Base-by-base conservation (phyloP, 768 basidiomycete species). In the Lyophyllum shimeji region DNA sequence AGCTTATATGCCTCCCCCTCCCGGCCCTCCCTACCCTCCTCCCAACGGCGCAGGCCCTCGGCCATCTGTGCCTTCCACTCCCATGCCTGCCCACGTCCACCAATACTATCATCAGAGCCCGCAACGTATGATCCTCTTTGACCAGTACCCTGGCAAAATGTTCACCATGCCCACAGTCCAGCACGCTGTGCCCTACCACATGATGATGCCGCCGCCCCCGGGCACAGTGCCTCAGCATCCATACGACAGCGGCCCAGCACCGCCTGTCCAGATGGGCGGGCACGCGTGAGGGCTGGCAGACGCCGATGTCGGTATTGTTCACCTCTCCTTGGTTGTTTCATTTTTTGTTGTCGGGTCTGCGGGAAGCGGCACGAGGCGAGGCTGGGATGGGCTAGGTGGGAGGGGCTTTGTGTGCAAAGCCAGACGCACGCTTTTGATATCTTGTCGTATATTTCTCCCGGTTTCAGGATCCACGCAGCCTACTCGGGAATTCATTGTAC, bases 41-140 rank as follows among this genome's bases (percentile, higher is more conserved):
- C 89, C 91, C 21, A 91, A 89, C 63, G 88, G 88, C 45, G 83
- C 82, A 29, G 89, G 82, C 37, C 90, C 86, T 17, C 83, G 91
- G 58, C 91, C 89, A 23, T 92, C 91, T 15, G 91, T 93, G 88
- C 92, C 92, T n/a, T 90, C 92, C 8, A 93, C 91, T 8, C 92
- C 93, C 2, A 90, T 93, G 60, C 92, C 90, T 13, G 79, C 87
- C 40, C 91, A 93, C 66, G 87, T 93, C 24, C 90, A 93, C 63
- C 82, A 88, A 70, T 93, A 92, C 71, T 93, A 93, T 67, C 89
- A 92, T 65, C 92, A 92, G 66, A 93, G 90, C 68, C 92, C 92
- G 55, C 92, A 94, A 75, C 72, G 92, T 94, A 79, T 46, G 71
- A 53, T 63, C 50, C 60, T 58, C 33, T 65, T 58, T 63, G 48